A percentile compares a stretch with the other conserved stretches of the same genome.
Conservation (phyloP, 2,329 filamentous ascomycete genomes). For the Alternaria incomplexa region DNA sequence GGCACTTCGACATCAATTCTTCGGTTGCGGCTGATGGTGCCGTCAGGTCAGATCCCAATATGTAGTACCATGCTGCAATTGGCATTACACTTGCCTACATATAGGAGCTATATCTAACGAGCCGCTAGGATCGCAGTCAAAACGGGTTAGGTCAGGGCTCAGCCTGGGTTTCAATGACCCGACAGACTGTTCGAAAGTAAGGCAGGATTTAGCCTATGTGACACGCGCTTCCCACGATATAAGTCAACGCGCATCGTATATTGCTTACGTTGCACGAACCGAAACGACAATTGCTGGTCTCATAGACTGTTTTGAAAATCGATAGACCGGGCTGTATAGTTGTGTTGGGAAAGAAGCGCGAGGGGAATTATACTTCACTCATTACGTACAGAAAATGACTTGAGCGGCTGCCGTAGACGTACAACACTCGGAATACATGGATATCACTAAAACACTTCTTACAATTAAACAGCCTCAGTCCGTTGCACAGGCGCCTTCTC, state of each 20-base stretch:
- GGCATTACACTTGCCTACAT: not conserved
- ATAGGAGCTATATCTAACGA: not conserved
- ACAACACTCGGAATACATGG: not conserved
- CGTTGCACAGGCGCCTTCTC: conserved; percentile 16
- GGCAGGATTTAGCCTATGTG: not conserved
- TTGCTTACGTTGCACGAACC: not conserved
- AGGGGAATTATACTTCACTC: not conserved
- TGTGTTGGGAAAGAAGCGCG: not conserved
- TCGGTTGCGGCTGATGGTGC: conserved; percentile 2
- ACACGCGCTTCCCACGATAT: not conserved
- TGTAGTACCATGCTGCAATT: not conserved
- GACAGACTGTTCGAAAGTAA: not conserved
- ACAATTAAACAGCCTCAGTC: not conserved
- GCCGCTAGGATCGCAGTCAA: not conserved
- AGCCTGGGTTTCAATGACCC: not conserved
- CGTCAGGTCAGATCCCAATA: not conserved
- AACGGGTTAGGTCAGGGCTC: not conserved
- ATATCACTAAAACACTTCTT: not conserved
- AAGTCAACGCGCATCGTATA: not conserved
- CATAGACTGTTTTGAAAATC: not conserved
- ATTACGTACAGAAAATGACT: not conserved
- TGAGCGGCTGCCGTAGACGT: not conserved
- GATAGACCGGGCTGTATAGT: not conserved
- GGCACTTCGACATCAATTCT: not conserved
- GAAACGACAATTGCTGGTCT: not conserved